Evolutionary conservation across 495 filamentous ascomycete species (phyloP).

Genomic region (Neurospora sp.): DNA sequence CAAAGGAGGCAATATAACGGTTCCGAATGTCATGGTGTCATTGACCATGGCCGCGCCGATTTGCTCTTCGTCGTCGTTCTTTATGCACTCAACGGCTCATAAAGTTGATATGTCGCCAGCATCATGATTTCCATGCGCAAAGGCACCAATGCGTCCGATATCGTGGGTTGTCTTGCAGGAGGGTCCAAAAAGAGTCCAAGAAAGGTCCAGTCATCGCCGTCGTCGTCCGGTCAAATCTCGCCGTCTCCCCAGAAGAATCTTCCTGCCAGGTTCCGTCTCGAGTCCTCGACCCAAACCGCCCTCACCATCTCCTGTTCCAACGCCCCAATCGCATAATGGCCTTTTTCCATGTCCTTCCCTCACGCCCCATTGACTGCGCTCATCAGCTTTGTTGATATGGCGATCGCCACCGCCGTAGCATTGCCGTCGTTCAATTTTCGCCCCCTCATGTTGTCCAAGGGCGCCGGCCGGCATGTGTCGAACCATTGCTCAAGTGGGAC

Average conservation of each 20-base stretch:
- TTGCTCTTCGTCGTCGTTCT: background rate
- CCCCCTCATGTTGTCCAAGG: background rate
- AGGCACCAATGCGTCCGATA: background rate
- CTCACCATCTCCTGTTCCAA: background rate
- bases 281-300: background rate
- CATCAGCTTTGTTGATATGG: background rate
- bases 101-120: background rate
- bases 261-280: background rate
- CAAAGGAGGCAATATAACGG: background rate
- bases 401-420: background rate
- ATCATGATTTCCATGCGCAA: background rate
- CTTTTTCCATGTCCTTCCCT: background rate
- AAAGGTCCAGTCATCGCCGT: background rate
- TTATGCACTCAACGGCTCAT: background rate
- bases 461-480: background rate
- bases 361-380: background rate
- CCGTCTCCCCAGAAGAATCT: background rate
- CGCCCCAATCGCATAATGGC: background rate
- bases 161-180: background rate
- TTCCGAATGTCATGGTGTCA: background rate
- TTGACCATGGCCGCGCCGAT: background rate
- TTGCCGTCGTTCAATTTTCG: background rate
- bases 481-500: background rate
- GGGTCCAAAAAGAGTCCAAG: background rate
- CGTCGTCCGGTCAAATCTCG: background rate